A percentile compares a stretch with the other conserved stretches of the same genome.
phyloP scores from a whole-genome alignment of 164 flowering plant genomes.

The Liquidambar formosana region DNA sequence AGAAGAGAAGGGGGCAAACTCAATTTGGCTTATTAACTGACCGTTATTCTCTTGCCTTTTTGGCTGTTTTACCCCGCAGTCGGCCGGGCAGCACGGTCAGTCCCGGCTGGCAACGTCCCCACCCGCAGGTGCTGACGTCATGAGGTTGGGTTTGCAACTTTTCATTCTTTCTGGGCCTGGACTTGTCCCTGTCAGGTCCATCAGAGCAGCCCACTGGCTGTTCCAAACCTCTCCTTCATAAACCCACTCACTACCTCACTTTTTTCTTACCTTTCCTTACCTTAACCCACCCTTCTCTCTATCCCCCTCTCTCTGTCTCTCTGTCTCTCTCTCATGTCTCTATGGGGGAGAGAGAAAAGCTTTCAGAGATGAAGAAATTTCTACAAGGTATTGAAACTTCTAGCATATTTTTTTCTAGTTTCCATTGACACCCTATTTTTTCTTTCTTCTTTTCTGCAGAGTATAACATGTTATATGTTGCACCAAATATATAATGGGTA shows the following conservation, averaged over 20 bases:
- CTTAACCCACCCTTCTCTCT: background rate
- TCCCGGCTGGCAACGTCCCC: background rate
- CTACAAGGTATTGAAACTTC: slow-evolving; percentile 23
- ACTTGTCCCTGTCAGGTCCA: slow-evolving; percentile 37
- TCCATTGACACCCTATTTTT: background rate
- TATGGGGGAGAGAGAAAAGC: slow-evolving; percentile 8
- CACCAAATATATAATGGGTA: too few relatives aligned
- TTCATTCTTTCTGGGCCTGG: slow-evolving; percentile 35
- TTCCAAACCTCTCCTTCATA: slow-evolving; percentile 11
- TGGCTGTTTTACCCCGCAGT: slow-evolving; percentile 1
- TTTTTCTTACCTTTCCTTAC: slow-evolving; percentile 9
- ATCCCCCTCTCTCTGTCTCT: slow-evolving; percentile 13
- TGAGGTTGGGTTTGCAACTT: slow-evolving; percentile 8
- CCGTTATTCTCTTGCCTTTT: slow-evolving; percentile 1
- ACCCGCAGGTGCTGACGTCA: slow-evolving; percentile 19
- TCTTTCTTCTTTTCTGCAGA: background rate
- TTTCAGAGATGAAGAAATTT: slow-evolving; percentile 19
- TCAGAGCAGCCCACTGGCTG: slow-evolving; percentile 32
- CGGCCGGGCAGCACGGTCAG: slow-evolving; percentile 25
- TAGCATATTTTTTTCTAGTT: background rate
- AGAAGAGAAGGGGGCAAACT: too few relatives aligned
- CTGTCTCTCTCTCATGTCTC: slow-evolving; percentile 16
- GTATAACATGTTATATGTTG: too few relatives aligned
- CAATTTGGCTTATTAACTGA: slow-evolving; percentile 12
- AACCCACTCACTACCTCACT: background rate